Evolutionary conservation across 2,329 filamentous ascomycete genomes (phyloP).

Genomic region (Monilinia vaccinii-corymbosi): DNA sequence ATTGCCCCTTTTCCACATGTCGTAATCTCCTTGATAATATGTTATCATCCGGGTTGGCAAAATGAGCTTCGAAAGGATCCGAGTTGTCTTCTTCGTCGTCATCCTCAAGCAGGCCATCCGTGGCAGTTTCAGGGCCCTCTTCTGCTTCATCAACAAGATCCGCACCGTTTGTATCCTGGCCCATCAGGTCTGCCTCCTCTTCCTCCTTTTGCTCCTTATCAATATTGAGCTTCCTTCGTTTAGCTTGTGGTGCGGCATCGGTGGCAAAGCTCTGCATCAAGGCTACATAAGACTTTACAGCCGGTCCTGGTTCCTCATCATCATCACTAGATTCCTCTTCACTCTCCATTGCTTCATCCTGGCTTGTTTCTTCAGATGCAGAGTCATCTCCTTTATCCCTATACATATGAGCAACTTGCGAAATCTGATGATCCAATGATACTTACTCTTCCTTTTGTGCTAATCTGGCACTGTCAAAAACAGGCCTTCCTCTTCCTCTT

Average conservation of each 20-base stretch:
- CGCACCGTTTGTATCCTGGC: slow-evolving; percentile 16
- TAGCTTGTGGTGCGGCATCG: slow-evolving; percentile 38
- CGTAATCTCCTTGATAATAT: slow-evolving; percentile 46
- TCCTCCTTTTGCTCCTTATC: slow-evolving; percentile 12
- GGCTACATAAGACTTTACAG: slow-evolving; percentile 44
- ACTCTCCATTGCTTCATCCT: slow-evolving; percentile 34
- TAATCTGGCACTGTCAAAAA: slow-evolving; percentile 39
- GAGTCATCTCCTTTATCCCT: slow-evolving; percentile 24
- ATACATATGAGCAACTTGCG: slow-evolving; percentile 1
- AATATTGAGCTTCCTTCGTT: slow-evolving; percentile 47
- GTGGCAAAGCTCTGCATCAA: slow-evolving; percentile 49
- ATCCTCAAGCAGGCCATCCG: slow-evolving; percentile 31
- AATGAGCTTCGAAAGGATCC: slow-evolving; percentile 78
- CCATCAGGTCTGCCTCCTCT: slow-evolving; percentile 15
- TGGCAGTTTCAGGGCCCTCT: slow-evolving; percentile 34
- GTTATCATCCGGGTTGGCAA: slow-evolving; percentile 57
- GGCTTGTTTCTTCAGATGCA: slow-evolving; percentile 33
- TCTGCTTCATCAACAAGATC: slow-evolving; percentile 43
- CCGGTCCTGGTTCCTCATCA: slow-evolving; percentile 30
- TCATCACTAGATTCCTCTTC: slow-evolving; percentile 39
- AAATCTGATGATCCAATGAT: not conserved
- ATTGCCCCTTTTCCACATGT: slow-evolving; percentile 41
- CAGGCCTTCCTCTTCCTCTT: slow-evolving; percentile 30
- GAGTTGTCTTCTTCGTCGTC: slow-evolving; percentile 42
- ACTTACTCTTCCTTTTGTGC: slow-evolving; percentile 35